Evolutionary conservation across 192 early-diverging fungal species (phyloP).

Genomic region (Podila epicladia): DNA sequence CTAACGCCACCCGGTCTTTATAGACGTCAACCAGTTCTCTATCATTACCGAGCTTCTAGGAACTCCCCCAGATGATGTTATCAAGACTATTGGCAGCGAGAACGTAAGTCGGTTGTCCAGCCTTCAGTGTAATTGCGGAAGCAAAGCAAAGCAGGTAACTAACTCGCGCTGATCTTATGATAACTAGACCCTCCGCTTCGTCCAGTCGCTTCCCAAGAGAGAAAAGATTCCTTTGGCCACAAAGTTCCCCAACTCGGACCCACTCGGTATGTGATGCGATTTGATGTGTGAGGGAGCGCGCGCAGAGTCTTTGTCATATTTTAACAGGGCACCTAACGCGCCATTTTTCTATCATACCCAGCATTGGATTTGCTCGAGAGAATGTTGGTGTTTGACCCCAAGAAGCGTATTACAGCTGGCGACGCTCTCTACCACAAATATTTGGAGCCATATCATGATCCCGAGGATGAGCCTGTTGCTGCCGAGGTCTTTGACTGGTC

Average conservation of each 20-base stretch:
- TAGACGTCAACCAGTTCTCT: slow-evolving; percentile 70
- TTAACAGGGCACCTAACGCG: no score
- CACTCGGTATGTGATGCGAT: slow-evolving; percentile 55
- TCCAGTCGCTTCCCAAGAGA: slow-evolving; percentile 85
- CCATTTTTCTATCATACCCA: slow-evolving; percentile 3
- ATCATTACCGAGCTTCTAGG: slow-evolving; percentile 82
- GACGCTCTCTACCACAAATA: slow-evolving; percentile 92
- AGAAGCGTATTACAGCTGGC: slow-evolving; percentile 87
- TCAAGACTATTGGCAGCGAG: slow-evolving; percentile 45
- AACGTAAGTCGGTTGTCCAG: background rate
- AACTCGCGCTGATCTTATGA: background rate
- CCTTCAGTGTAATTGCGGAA: no score
- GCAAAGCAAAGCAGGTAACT: no score
- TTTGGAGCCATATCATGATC: slow-evolving; percentile 91
- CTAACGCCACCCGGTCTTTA: background rate
- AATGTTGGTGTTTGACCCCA: slow-evolving; percentile 95
- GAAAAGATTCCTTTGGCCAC: slow-evolving; percentile 82
- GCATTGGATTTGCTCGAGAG: slow-evolving; percentile 89
- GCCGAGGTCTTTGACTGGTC: slow-evolving; percentile 92
- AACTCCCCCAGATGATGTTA: slow-evolving; percentile 88
- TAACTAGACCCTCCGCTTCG: slow-evolving; percentile 65
- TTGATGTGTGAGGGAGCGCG: no score
- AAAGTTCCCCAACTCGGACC: slow-evolving; percentile 85
- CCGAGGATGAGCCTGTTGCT: slow-evolving; percentile 86
- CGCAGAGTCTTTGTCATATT: background rate